These are phyloP conservation scores for Rostrohypoxylon terebratum DNA, from an alignment of 495 filamentous ascomycete genomes.

Conservation along the genomic window DNA sequence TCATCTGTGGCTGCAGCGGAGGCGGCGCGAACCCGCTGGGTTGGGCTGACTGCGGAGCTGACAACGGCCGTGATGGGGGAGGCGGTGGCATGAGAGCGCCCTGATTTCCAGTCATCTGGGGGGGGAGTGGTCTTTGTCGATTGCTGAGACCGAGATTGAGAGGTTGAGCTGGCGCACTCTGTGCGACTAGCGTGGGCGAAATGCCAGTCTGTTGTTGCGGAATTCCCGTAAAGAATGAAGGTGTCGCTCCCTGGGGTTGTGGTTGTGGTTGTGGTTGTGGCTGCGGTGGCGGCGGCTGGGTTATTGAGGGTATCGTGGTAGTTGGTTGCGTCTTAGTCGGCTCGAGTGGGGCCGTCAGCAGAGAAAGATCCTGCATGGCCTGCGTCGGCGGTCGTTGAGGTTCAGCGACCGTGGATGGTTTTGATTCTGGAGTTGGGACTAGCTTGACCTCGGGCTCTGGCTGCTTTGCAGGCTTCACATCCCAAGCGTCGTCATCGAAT, in stretches of 20 bases:
- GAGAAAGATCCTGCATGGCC: constrained; percentile 80
- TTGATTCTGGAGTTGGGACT: constrained; percentile 44
- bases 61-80: constrained; percentile 84
- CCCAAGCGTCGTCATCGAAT: constrained; percentile 98
- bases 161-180: constrained; percentile 45
- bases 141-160: constrained; percentile 57
- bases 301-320: constrained; percentile 52
- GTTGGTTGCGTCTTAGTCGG: constrained; percentile 73
- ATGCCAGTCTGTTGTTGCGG: constrained; percentile 45
- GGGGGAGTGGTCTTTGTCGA: constrained; percentile 79
- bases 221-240: constrained; percentile 63
- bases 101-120: constrained; percentile 67
- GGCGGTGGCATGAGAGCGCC: constrained; percentile 78
- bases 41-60: constrained; percentile 87
- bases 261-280: constrained; percentile 65
- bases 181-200: constrained; percentile 50
- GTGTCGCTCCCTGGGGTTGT: constrained; percentile 58
- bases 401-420: constrained; percentile 50
- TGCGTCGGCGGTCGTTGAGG: constrained; percentile 70
- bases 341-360: constrained; percentile 80
- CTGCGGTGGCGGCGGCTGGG: constrained; percentile 57
- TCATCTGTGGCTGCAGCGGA: constrained; percentile 87
- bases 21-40: constrained; percentile 75
- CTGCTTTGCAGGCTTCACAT: constrained; percentile 89
- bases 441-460: constrained; percentile 50